phyloP scores from a whole-genome alignment of 257 asterid genomes.

The Gentiana straminea region DNA sequence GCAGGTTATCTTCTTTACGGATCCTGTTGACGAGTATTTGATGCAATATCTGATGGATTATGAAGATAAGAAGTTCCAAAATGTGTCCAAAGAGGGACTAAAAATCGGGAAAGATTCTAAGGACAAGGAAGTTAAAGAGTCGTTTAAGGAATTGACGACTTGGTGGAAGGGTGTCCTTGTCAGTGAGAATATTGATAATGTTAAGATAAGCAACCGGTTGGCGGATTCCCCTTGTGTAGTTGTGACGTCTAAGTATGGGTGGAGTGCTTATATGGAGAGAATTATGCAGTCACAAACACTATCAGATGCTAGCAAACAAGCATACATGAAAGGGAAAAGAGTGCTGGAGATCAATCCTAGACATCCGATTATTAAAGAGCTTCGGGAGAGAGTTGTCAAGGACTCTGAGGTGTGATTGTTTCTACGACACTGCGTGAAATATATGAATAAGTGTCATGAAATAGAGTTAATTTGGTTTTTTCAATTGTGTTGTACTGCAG shows the following conservation, averaged over 20 bases:
- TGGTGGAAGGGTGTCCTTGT: slow-evolving; percentile 91
- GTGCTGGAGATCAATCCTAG: slow-evolving; percentile 88
- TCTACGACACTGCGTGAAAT: no score
- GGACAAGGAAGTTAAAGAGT: slow-evolving; percentile 74
- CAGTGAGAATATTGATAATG: slow-evolving; percentile 74
- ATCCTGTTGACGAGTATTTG: slow-evolving; percentile 86
- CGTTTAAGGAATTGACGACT: slow-evolving; percentile 69
- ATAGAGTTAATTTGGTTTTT: no score
- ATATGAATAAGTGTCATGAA: no score
- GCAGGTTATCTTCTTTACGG: slow-evolving; percentile 83
- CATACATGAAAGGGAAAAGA: slow-evolving; percentile 89
- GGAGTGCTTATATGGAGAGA: slow-evolving; percentile 93
- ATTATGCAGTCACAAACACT: slow-evolving; percentile 92
- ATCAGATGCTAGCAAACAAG: slow-evolving; percentile 77
- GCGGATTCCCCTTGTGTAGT: slow-evolving; percentile 85
- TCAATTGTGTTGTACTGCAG: no score
- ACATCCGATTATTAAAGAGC: slow-evolving; percentile 90
- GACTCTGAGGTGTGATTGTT: no score
- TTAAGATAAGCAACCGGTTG: slow-evolving; percentile 81
- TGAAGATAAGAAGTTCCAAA: slow-evolving; percentile 85
- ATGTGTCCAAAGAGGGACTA: slow-evolving; percentile 88
- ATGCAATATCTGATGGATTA: slow-evolving; percentile 95
- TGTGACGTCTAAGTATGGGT: slow-evolving; percentile 80
- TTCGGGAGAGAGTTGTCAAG: slow-evolving; percentile 51
- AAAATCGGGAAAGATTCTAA: slow-evolving; percentile 74